A percentile compares a stretch with the other conserved stretches of the same genome.
These are phyloP conservation scores for Cyclocybe aegerita DNA, from an alignment of 768 basidiomycete species.

Conservation along the genomic window DNA sequence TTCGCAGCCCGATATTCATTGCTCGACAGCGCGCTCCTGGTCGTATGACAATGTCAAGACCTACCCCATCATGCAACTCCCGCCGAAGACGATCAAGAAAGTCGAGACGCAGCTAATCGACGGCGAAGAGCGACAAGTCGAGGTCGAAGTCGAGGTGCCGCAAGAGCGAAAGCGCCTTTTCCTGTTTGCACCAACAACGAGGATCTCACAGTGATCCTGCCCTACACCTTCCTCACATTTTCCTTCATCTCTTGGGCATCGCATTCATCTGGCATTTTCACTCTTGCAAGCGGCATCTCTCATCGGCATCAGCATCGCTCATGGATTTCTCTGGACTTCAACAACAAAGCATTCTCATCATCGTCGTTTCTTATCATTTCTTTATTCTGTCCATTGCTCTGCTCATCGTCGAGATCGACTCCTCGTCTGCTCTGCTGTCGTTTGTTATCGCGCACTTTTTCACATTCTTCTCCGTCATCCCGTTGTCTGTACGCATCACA, in stretches of 20 bases:
- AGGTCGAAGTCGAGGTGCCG: slow-evolving; percentile 54
- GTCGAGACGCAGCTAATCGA: slow-evolving; percentile 51
- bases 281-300: too few species aligned
- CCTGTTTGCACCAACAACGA: slow-evolving; percentile 50
- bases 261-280: background rate
- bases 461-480: too few species aligned
- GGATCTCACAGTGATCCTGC: slow-evolving; percentile 6
- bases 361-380: too few species aligned
- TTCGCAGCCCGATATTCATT: slow-evolving; percentile 8
- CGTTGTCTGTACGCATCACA: too few species aligned
- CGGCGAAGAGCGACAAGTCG: slow-evolving; percentile 47
- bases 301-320: too few species aligned
- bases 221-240: background rate
- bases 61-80: slow-evolving; percentile 61
- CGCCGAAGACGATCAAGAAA: slow-evolving; percentile 56
- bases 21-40: slow-evolving; percentile 64
- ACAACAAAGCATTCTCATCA: too few species aligned
- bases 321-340: too few species aligned
- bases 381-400: too few species aligned
- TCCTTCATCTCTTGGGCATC: background rate
- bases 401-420: too few species aligned
- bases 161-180: slow-evolving; percentile 66
- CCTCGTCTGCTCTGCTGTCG: too few species aligned
- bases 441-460: too few species aligned
- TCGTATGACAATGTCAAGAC: slow-evolving; percentile 74